Conservation (phyloP, 1,284 basidiomycete genomes). For the Exsudoporus floridanus region DNA sequence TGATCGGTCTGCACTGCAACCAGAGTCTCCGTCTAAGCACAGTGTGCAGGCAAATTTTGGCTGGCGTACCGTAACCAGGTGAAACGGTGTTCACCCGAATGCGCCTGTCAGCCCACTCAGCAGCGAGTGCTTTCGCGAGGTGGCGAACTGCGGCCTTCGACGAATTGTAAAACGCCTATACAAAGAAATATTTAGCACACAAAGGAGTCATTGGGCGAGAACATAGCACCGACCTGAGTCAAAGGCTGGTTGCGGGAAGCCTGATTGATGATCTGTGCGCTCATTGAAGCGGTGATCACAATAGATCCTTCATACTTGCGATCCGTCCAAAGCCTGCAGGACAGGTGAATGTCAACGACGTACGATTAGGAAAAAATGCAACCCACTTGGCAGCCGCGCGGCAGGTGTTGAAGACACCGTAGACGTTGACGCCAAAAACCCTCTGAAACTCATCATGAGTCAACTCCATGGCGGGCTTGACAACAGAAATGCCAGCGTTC, state of each 20-base stretch:
- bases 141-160: constrained; percentile 61
- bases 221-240: constrained; percentile 34
- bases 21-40: constrained; percentile 5
- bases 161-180: constrained; percentile 57
- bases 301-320: constrained; percentile 30
- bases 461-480: constrained; percentile 50
- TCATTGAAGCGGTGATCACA: constrained; percentile 52
- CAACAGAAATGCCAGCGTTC: constrained; percentile 49
- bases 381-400: constrained; percentile 41
- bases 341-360: fast-evolving
- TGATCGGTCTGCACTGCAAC: constrained; percentile 39
- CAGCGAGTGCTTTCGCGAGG: constrained; percentile 55
- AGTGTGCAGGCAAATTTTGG: not conserved
- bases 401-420: constrained; percentile 46
- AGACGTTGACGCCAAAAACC: constrained; percentile 40
- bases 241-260: constrained; percentile 33
- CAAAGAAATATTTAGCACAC: fast-evolving
- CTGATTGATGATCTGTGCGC: constrained; percentile 50
- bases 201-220: fast-evolving
- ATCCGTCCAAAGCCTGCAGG: constrained; percentile 16
- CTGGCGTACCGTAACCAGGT: constrained; percentile 52
- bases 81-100: constrained; percentile 64
- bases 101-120: constrained; percentile 53
- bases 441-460: constrained; percentile 43
- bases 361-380: no score